These are phyloP conservation scores for Kuraishia capsulata DNA, from an alignment of 805 yeast genomes.

Conservation along the genomic window DNA sequence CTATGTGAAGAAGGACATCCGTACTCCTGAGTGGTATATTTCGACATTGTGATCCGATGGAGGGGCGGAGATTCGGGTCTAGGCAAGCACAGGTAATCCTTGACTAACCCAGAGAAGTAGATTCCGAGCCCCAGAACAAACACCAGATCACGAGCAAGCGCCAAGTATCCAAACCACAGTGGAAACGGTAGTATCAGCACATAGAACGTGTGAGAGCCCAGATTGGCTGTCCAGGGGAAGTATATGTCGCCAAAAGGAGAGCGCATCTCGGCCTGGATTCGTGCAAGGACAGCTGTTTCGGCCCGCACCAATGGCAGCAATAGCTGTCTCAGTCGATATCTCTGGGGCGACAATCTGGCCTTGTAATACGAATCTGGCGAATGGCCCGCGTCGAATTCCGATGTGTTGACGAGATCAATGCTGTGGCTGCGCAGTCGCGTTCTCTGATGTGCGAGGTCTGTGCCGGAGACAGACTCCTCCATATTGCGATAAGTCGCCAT, in stretches of 20 bases:
- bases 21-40: constrained; percentile 87
- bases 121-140: constrained; percentile 61
- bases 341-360: constrained; percentile 40
- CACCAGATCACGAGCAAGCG: constrained; percentile 50
- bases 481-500: too few relatives aligned
- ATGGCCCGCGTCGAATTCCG: constrained; percentile 61
- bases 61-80: constrained; percentile 90
- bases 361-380: constrained; percentile 59
- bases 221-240: constrained; percentile 79
- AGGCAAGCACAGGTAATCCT: constrained; percentile 85
- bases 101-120: constrained; percentile 61
- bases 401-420: constrained; percentile 13
- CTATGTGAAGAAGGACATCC: constrained; percentile 93
- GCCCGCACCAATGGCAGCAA: constrained; percentile 47
- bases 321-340: constrained; percentile 44
- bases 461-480: neutral
- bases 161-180: constrained; percentile 65
- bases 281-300: constrained; percentile 56
- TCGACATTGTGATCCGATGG: constrained; percentile 80
- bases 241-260: constrained; percentile 51
- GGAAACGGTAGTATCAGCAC: constrained; percentile 82
- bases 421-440: neutral
- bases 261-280: constrained; percentile 45
- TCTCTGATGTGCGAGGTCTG: neutral
- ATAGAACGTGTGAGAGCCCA: constrained; percentile 92